Conservation (phyloP, 164 flowering plant genomes). For the Berberis vulgaris region DNA sequence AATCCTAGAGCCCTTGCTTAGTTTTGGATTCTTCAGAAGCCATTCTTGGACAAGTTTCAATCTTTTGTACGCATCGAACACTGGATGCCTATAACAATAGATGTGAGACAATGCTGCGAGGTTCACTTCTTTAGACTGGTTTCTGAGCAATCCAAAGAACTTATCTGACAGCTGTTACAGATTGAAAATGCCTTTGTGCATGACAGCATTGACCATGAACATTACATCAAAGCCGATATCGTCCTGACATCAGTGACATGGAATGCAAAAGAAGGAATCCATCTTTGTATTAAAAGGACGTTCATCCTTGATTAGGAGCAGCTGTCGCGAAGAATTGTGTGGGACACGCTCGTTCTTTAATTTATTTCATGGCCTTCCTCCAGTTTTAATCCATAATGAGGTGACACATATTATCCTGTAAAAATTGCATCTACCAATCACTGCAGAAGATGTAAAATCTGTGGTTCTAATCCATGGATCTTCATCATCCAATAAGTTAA, state of each 20-base stretch:
- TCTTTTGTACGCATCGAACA: conserved; percentile 49
- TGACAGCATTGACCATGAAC: conserved; percentile 65
- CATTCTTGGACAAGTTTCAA: conserved; percentile 54
- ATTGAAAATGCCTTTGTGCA: conserved; percentile 74
- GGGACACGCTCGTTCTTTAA: conserved; percentile 38
- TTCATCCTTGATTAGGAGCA: conserved; percentile 38
- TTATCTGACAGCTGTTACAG: conserved; percentile 55
- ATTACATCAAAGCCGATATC: conserved; percentile 54
- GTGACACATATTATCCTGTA: conserved; percentile 44
- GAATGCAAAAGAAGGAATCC: conserved; percentile 55
- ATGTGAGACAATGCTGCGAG: conserved; percentile 61
- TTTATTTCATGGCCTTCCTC: conserved; percentile 34
- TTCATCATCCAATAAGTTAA: conserved; percentile 78
- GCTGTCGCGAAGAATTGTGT: conserved; percentile 11
- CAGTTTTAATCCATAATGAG: conserved; percentile 33
- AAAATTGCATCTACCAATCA: conserved; percentile 63
- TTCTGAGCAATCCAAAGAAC: conserved; percentile 55
- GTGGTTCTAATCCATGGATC: conserved; percentile 94
- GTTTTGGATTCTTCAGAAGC: conserved; percentile 62
- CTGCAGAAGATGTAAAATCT: conserved; percentile 69
- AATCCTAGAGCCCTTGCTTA: conserved; percentile 25
- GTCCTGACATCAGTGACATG: conserved; percentile 10
- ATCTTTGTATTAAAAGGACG: conserved; percentile 43
- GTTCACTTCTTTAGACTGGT: conserved; percentile 42
- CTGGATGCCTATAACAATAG: conserved; percentile 42